Conservation (phyloP, 257 asterid species). For the Capsicum rhomboideum region DNA sequence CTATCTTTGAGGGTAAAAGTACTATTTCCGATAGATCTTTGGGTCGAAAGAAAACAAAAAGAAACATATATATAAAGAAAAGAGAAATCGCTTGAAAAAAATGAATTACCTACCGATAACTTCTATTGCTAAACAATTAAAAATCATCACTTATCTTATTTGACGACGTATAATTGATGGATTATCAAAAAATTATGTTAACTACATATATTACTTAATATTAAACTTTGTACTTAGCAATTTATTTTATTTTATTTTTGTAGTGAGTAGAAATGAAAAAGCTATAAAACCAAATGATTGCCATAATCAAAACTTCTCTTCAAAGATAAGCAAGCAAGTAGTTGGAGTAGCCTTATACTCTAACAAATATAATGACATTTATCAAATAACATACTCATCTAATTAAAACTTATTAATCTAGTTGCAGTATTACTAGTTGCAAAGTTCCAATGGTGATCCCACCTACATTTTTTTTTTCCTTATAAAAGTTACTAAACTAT, state of each 20-base stretch:
- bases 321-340: conserved; percentile 33
- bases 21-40: too few species aligned
- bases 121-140: too few species aligned
- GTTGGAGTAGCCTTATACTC: conserved; percentile 16
- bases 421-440: neutral
- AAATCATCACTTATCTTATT: neutral
- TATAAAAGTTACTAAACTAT: neutral
- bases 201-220: neutral
- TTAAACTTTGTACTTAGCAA: neutral
- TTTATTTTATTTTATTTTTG: neutral
- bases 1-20: neutral
- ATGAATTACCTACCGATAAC: too few species aligned
- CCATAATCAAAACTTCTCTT: conserved; percentile 15
- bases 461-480: neutral
- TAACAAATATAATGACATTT: conserved; percentile 16
- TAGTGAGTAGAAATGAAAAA: neutral
- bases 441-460: neutral
- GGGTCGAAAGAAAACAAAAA: too few species aligned
- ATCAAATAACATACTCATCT: neutral
- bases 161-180: neutral
- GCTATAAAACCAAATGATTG: neutral
- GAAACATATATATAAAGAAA: too few species aligned
- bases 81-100: too few species aligned
- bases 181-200: neutral
- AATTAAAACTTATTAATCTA: neutral